Conservation (phyloP, 768 basidiomycete species). For the Psilocybe cyanescens region DNA sequence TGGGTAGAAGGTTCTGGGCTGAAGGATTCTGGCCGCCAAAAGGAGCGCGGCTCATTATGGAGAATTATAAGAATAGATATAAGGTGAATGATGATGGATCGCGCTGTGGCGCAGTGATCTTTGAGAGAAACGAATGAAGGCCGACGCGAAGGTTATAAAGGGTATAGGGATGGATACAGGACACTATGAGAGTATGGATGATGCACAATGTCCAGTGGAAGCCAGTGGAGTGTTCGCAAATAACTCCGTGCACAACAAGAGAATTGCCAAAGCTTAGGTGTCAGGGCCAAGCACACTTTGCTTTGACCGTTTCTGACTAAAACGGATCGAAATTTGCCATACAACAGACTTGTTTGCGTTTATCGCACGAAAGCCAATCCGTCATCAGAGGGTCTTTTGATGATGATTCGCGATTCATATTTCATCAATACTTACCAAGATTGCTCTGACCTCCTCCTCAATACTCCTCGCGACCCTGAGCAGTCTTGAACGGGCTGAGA, state of each 20-base stretch:
- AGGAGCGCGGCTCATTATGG: slow-evolving; percentile 9
- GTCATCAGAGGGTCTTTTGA: background rate
- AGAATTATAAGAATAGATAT: background rate
- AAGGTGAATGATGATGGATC: background rate
- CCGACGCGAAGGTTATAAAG: background rate
- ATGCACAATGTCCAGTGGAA: background rate
- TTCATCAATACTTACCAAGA: background rate
- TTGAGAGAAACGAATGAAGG: slow-evolving; percentile 7
- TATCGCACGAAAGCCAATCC: slow-evolving; percentile 9
- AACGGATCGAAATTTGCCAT: background rate
- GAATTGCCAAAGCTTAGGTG: background rate
- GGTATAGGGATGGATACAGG: background rate
- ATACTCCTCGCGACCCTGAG: background rate
- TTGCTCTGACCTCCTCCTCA: background rate
- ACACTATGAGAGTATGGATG: background rate
- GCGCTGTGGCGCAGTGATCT: slow-evolving; percentile 5
- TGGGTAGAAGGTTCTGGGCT: slow-evolving; percentile 10
- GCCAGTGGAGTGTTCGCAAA: background rate
- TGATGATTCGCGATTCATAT: background rate
- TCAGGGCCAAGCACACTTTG: background rate
- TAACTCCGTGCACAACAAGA: background rate
- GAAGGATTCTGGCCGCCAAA: slow-evolving; percentile 1
- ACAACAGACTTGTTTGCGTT: background rate
- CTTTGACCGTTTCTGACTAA: background rate
- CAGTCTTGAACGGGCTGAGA: no score